Evolutionary conservation across 345 rosid species (phyloP).

Genomic region (Litchi chinensis): DNA sequence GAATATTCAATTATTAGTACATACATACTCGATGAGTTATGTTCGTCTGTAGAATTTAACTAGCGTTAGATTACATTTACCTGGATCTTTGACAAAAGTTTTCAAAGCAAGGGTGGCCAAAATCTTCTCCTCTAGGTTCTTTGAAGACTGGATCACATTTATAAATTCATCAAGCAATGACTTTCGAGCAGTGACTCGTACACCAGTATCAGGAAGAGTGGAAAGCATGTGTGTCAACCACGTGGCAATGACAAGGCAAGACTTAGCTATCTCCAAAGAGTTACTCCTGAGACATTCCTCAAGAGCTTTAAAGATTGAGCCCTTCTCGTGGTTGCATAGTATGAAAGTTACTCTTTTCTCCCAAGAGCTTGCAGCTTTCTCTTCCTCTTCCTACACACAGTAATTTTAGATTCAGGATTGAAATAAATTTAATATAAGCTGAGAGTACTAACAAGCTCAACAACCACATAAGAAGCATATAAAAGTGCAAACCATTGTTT

Average conservation of each 20-base stretch:
- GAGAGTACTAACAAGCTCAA: neutral
- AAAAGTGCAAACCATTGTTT: conserved; percentile 40
- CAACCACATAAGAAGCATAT: neutral
- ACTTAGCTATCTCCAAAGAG: conserved; percentile 56
- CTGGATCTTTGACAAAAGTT: conserved; percentile 55
- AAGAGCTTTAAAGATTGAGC: conserved; percentile 63
- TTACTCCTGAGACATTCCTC: conserved; percentile 64
- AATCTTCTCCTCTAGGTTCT: conserved; percentile 64
- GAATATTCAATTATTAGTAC: neutral
- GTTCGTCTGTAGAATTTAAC: neutral
- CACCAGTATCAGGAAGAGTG: conserved; percentile 58
- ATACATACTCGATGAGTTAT: neutral
- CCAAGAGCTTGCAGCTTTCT: conserved; percentile 53
- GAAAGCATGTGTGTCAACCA: conserved; percentile 66
- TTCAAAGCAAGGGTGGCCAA: conserved; percentile 60
- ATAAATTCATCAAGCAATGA: conserved; percentile 59
- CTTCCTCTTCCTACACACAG: conserved; percentile 53
- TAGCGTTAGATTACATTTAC: conserved; percentile 26
- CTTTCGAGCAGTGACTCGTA: conserved; percentile 41
- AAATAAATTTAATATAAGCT: neutral
- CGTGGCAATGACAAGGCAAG: conserved; percentile 57
- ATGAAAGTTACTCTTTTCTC: conserved; percentile 59
- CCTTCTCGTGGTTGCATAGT: conserved; percentile 68
- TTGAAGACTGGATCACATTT: conserved; percentile 62
- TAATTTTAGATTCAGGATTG: conserved; percentile 7